These are phyloP conservation scores for Umbilicaria muhlenbergii DNA, from an alignment of 495 filamentous ascomycete genomes.

Conservation along the genomic window DNA sequence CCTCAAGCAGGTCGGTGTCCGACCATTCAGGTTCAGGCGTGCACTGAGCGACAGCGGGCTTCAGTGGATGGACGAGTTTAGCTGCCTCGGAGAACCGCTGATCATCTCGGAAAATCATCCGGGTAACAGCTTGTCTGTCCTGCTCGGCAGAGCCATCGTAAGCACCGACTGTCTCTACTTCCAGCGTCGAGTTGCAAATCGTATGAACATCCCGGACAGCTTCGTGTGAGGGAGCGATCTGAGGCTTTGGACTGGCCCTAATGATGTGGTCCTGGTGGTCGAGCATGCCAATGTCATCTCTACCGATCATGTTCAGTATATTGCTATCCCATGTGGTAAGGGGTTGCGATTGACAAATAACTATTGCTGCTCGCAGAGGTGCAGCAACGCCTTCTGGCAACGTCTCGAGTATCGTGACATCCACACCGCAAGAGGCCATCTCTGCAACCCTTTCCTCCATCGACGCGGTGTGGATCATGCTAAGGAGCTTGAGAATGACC, in stretches of 20 bases:
- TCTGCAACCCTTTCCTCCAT: conserved; percentile 9
- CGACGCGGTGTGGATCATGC: conserved; percentile 16
- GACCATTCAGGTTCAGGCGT: conserved; percentile 61
- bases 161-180: conserved; percentile 39
- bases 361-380: conserved; percentile 70
- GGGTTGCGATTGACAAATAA: conserved; percentile 63
- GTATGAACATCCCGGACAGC: conserved; percentile 59
- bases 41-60: conserved; percentile 59
- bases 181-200: conserved; percentile 45
- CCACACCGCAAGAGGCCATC: conserved; percentile 45
- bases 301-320: conserved; percentile 59
- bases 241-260: conserved; percentile 21
- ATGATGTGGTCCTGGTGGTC: conserved; percentile 29
- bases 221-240: conserved; percentile 39
- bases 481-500: conserved; percentile 43
- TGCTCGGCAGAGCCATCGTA: conserved; percentile 56
- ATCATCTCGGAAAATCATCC: conserved; percentile 80
- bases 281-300: conserved; percentile 64
- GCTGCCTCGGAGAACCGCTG: conserved; percentile 70
- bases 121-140: conserved; percentile 66
- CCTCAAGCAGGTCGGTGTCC: conserved; percentile 76
- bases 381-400: conserved; percentile 69
- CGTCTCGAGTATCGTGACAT: conserved; percentile 47
- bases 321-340: conserved; percentile 56
- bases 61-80: conserved; percentile 60